A percentile compares a stretch with the other conserved stretches of the same genome.
phyloP scores from a whole-genome alignment of 2,329 filamentous ascomycete species.

The Orbilia oligospora region DNA sequence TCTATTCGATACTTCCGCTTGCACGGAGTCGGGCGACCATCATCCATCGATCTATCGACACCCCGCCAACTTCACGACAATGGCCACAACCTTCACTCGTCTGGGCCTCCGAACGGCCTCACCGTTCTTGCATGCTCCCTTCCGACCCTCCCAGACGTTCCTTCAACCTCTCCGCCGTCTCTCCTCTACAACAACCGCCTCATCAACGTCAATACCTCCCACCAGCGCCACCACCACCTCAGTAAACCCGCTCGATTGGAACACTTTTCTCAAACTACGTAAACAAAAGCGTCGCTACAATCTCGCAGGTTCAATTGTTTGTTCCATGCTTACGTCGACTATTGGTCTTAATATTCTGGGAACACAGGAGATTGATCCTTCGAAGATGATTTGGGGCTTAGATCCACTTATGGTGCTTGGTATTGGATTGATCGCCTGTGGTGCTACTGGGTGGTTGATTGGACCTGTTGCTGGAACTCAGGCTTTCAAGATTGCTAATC shows the following conservation, averaged over 20 bases:
- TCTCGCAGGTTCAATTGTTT: slow-evolving; percentile 80
- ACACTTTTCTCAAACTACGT: slow-evolving; percentile 91
- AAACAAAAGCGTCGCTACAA: slow-evolving; percentile 87
- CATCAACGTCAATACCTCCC: slow-evolving; percentile 18
- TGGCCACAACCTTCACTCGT: slow-evolving; percentile 51
- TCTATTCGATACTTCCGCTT: slow-evolving; percentile 1
- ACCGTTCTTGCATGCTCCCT: slow-evolving; percentile 38
- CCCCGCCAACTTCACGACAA: slow-evolving; percentile 1
- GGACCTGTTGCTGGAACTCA: slow-evolving; percentile 86
- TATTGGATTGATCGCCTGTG: slow-evolving; percentile 81
- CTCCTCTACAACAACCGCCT: slow-evolving; percentile 17
- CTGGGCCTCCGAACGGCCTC: slow-evolving; percentile 56
- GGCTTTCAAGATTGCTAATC: slow-evolving; percentile 82
- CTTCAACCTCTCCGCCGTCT: slow-evolving; percentile 22
- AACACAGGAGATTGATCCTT: slow-evolving; percentile 78
- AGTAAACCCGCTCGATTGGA: slow-evolving; percentile 77
- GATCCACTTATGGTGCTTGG: slow-evolving; percentile 91
- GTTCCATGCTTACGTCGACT: slow-evolving; percentile 75
- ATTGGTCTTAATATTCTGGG: slow-evolving; percentile 78
- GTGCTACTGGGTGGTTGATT: slow-evolving; percentile 87
- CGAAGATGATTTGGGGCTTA: slow-evolving; percentile 80
- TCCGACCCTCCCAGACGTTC: slow-evolving; percentile 24
- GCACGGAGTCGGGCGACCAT: slow-evolving; percentile 34
- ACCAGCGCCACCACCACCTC: neutral
- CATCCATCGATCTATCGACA: neutral